Conservation (phyloP, 345 rosid genomes). For the Carallia brachiata region DNA sequence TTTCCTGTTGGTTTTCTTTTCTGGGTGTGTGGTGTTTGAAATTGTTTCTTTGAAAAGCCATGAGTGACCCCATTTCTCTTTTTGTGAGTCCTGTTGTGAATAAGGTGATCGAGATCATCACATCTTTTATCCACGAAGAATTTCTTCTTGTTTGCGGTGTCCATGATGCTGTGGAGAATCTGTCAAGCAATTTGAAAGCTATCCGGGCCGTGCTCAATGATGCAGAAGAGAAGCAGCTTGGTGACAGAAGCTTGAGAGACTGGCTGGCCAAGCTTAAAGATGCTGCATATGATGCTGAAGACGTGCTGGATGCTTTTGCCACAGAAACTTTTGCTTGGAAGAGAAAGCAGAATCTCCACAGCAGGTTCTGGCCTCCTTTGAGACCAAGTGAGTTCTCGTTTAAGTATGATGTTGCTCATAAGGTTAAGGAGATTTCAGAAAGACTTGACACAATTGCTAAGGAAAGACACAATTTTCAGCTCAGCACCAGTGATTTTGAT, state of each 20-base stretch:
- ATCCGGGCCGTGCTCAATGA: background rate
- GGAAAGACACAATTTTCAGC: background rate
- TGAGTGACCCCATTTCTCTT: background rate
- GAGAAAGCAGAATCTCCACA: background rate
- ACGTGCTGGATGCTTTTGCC: background rate
- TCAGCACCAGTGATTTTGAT: background rate
- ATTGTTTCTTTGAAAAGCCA: no score
- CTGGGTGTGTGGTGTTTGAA: no score
- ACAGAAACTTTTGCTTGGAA: background rate
- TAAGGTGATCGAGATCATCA: background rate
- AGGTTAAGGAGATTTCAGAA: constrained; percentile 10
- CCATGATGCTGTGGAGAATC: background rate
- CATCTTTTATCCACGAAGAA: background rate
- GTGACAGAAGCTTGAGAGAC: background rate
- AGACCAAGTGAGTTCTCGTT: background rate
- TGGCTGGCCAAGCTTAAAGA: constrained; percentile 11
- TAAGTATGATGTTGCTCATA: constrained; percentile 4
- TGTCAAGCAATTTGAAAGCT: constrained; percentile 4
- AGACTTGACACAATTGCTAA: constrained; percentile 2
- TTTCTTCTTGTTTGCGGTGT: background rate
- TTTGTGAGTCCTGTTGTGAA: constrained; percentile 2
- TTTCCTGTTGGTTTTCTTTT: no score
- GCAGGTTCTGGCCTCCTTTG: background rate
- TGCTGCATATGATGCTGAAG: constrained; percentile 3
- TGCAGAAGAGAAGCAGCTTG: constrained; percentile 15